These are phyloP conservation scores for Ambrosia hybrid DNA, from an alignment of 140 eudicot species.

Conservation along the genomic window DNA sequence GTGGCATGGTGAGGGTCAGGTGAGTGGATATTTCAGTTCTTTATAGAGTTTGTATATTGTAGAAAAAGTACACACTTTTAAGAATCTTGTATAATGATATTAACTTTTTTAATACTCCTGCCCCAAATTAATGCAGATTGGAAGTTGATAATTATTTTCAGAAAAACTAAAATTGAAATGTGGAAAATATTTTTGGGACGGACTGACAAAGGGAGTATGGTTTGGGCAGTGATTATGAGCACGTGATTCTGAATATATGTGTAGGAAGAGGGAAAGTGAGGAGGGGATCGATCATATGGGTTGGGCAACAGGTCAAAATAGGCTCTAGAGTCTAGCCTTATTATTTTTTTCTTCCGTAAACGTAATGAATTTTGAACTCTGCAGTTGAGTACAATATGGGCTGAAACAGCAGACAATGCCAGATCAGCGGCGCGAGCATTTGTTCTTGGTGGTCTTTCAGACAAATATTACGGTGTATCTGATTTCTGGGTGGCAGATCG, in stretches of 20 bases:
- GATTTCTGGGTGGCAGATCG: constrained; percentile 77
- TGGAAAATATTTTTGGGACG: too few species aligned
- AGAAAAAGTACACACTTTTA: not conserved
- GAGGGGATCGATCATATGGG: too few species aligned
- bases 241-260: too few species aligned
- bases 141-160: too few species aligned
- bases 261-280: too few species aligned
- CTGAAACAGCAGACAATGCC: constrained; percentile 77
- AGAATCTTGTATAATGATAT: not conserved
- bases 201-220: too few species aligned
- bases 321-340: not conserved
- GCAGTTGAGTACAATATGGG: constrained; percentile 94
- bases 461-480: constrained; percentile 75
- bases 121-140: too few species aligned
- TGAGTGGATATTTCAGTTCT: constrained; percentile 31
- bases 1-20: constrained; percentile 83
- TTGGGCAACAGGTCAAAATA: not conserved
- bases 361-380: constrained; percentile 18
- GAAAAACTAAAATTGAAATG: too few species aligned
- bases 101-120: too few species aligned
- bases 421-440: constrained; percentile 82
- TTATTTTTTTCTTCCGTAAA: too few species aligned
- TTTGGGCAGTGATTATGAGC: too few species aligned
- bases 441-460: constrained; percentile 89
- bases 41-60: not conserved